These are phyloP conservation scores for Fagopyrum homotropicum DNA, from an alignment of 148 eudicot genomes.

Conservation along the genomic window DNA sequence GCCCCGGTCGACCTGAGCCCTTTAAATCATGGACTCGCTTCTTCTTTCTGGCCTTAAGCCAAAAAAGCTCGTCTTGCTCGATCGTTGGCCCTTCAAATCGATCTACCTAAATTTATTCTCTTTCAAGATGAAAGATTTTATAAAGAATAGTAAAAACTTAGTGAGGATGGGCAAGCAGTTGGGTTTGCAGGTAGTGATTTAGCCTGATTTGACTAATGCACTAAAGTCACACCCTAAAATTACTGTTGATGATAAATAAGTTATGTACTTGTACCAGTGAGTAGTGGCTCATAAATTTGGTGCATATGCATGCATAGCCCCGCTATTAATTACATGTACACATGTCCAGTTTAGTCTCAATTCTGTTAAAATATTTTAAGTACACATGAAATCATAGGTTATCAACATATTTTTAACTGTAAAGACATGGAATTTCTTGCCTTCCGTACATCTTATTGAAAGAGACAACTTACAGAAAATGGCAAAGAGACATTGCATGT, in stretches of 20 bases:
- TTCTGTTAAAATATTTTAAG: background rate
- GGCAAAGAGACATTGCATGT: background rate
- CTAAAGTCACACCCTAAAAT: constrained; percentile 2
- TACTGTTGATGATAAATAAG: background rate
- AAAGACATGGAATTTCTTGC: background rate
- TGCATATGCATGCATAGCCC: background rate
- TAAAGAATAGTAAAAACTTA: background rate
- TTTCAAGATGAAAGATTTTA: no score
- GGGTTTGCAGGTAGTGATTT: constrained; percentile 2
- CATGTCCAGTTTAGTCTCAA: background rate
- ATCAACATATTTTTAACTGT: background rate
- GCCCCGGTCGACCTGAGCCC: no score
- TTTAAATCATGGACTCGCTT: no score
- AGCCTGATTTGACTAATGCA: constrained; percentile 5
- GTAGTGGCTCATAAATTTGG: background rate
- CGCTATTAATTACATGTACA: background rate
- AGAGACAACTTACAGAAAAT: background rate
- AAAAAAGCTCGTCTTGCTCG: no score
- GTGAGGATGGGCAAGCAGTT: background rate
- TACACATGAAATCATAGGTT: constrained; percentile 1
- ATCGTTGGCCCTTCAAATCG: no score
- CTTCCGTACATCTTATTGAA: background rate
- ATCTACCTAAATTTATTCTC: no score
- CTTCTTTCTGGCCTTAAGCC: no score
- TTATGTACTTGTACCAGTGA: background rate